A percentile compares a stretch with the other conserved stretches of the same genome.
phyloP scores from a whole-genome alignment of 495 filamentous ascomycete genomes.

The Chaetomidium leptoderma region DNA sequence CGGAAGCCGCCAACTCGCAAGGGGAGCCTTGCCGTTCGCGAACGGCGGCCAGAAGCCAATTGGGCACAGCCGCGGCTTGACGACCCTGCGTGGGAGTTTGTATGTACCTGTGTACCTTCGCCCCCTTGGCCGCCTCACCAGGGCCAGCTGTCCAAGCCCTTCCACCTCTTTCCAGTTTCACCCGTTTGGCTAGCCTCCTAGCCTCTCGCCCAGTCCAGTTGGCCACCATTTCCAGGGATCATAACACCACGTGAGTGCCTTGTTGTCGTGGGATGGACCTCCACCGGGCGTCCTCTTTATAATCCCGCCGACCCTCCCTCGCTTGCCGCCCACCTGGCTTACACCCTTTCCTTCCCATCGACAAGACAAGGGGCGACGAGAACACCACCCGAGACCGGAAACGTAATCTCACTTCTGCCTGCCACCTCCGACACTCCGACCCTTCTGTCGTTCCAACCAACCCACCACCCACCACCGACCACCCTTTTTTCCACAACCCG shows the following conservation, averaged over 20 bases:
- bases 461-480: constrained; percentile 8
- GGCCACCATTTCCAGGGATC: constrained; percentile 19
- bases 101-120: constrained; percentile 1
- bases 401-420: neutral
- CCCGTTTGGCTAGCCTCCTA: constrained; percentile 16
- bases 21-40: constrained; percentile 7
- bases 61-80: neutral
- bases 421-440: neutral
- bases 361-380: neutral
- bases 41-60: neutral
- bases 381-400: constrained; percentile 5
- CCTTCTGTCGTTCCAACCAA: neutral
- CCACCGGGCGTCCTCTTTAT: constrained; percentile 20
- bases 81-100: neutral
- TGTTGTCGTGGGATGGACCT: constrained; percentile 13
- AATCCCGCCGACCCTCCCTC: constrained; percentile 5
- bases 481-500: constrained; percentile 10
- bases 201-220: constrained; percentile 12
- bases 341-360: constrained; percentile 1
- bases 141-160: constrained; percentile 21
- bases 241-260: constrained; percentile 26
- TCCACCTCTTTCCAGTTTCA: constrained; percentile 33
- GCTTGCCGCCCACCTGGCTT: neutral
- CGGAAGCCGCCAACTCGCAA: constrained; percentile 3
- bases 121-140: constrained; percentile 8